These are phyloP conservation scores for Pyrenophora tritici-repentis DNA, from an alignment of 2,329 filamentous ascomycete genomes.

Conservation along the genomic window DNA sequence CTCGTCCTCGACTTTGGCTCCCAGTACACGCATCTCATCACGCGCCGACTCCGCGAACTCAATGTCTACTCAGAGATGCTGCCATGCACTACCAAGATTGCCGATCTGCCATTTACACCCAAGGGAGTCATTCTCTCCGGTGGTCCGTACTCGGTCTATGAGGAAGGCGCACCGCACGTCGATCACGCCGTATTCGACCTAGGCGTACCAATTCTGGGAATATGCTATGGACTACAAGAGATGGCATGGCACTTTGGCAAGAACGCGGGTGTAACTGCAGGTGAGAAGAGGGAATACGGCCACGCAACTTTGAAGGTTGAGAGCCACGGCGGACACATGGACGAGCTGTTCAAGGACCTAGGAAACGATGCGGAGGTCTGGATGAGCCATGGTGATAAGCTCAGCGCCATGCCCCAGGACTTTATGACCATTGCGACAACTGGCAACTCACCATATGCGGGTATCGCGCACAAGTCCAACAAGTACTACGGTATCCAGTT, in stretches of 20 bases:
- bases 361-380: constrained; percentile 73
- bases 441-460: constrained; percentile 76
- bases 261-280: constrained; percentile 65
- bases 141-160: constrained; percentile 80
- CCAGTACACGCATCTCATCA: constrained; percentile 76
- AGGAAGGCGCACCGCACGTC: constrained; percentile 74
- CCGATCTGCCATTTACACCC: constrained; percentile 77
- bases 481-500: constrained; percentile 85
- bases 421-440: constrained; percentile 79
- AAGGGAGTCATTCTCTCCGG: constrained; percentile 82
- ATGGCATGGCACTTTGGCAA: constrained; percentile 72
- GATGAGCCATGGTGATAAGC: constrained; percentile 92
- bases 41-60: constrained; percentile 74
- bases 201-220: constrained; percentile 64
- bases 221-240: constrained; percentile 72
- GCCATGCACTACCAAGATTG: constrained; percentile 80
- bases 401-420: constrained; percentile 71
- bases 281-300: constrained; percentile 72
- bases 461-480: constrained; percentile 72
- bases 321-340: constrained; percentile 64
- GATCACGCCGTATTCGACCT: constrained; percentile 83
- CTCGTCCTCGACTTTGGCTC: constrained; percentile 74
- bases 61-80: constrained; percentile 88
- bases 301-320: constrained; percentile 69
- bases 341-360: constrained; percentile 78